Evolutionary conservation across 192 early-diverging fungal genomes (phyloP), one percentile per base, ranked within the genome.

Genomic region (Ambispora gerdemannii): DNA sequence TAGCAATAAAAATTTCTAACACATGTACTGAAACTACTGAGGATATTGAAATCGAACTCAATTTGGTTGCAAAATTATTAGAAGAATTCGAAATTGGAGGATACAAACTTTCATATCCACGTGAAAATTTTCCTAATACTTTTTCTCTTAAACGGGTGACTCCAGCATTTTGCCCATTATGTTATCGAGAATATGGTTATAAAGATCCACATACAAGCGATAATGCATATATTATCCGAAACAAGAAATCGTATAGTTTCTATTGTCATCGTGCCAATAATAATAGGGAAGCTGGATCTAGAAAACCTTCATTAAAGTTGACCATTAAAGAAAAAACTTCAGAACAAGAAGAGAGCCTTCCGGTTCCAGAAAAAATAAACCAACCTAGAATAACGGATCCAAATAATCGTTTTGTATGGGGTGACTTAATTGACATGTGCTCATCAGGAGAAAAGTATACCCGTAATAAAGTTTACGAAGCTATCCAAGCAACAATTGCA

Each of bases 21-120:
- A n/a, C n/a, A n/a, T n/a, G 2, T 50, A 66, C 15, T n/a, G 15
- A 0, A 31, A 2, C 4, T 61, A 24, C 0, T 36, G 34, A 27
- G 17, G 25, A 19, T 1, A 24, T 22, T 65, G 24, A 27, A 27
- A 0, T 4, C 6, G 27, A 65, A 65, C 4, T 30, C 4, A 28
- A 65, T 17, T 30, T 17, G 1, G 15, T 65, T 17, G 63, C 38
- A 24, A 65, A 31, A 65, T n/a, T 65, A 49, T 43, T 65, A 4
- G 24, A 31, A 25, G 38, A 17, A 19, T 20, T 0, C 3, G 30
- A 30, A 4, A 65, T 65, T 0, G 8, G 50, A 50, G 63, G 63
- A 0, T 65, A 17, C 50, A 19, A 65, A 17, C 22, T 65, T 8
- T 65, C 25, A 65, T 65, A 65, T 3, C 43, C 35, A 31, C 10